Evolutionary conservation across 1,284 basidiomycete species (phyloP).

Genomic region (Cutaneotrichosporon cavernicola): DNA sequence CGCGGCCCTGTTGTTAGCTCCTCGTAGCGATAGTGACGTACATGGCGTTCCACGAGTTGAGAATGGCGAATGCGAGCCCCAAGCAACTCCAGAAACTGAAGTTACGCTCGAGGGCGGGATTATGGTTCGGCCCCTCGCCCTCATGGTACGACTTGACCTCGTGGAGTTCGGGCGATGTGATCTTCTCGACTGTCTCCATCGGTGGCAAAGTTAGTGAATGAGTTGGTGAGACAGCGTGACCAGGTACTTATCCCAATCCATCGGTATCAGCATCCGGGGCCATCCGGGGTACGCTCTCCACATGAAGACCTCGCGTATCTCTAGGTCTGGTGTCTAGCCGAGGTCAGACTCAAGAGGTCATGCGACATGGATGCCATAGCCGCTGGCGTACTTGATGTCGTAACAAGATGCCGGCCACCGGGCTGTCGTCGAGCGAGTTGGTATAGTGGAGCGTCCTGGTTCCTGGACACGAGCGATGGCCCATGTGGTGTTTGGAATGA

Average conservation of each 20-base stretch:
- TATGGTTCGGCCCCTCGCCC: not conserved
- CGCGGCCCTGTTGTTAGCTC: slow-evolving; percentile 14
- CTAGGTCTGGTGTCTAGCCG: not conserved
- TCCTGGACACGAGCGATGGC: too few species aligned
- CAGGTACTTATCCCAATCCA: not conserved
- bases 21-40: not conserved
- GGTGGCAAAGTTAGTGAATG: not conserved
- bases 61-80: slow-evolving; percentile 27
- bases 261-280: too few species aligned
- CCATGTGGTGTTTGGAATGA: too few species aligned
- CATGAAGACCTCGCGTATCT: not conserved
- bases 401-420: too few species aligned
- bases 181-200: not conserved
- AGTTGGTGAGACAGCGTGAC: not conserved
- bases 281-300: not conserved
- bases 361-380: not conserved
- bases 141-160: slow-evolving; percentile 6
- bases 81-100: slow-evolving; percentile 20
- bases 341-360: not conserved
- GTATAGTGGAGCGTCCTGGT: too few species aligned
- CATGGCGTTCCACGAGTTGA: slow-evolving; percentile 24
- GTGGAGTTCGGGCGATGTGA: not conserved
- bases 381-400: too few species aligned
- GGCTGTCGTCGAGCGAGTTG: too few species aligned
- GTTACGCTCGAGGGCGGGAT: slow-evolving; percentile 18